phyloP scores from a whole-genome alignment of 2,329 filamentous ascomycete genomes.

The Sporothrix brunneoviolacea region DNA sequence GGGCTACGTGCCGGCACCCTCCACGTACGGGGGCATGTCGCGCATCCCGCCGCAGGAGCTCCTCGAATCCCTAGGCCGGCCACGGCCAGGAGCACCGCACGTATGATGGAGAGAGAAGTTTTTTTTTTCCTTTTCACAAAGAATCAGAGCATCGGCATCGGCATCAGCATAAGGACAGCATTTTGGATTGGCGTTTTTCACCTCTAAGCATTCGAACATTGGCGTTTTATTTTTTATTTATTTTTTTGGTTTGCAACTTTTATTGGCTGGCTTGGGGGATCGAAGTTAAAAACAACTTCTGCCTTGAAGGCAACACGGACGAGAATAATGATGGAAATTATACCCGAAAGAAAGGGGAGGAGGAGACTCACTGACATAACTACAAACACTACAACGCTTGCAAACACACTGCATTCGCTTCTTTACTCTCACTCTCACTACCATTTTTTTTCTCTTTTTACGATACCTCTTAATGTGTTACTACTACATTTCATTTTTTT shows the following conservation, averaged over 20 bases:
- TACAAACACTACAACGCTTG: neutral
- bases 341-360: neutral
- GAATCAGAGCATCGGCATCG: neutral
- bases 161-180: neutral
- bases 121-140: neutral
- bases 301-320: neutral
- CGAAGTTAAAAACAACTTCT: too few species aligned
- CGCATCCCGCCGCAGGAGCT: conserved; percentile 56
- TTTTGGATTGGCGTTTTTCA: conserved; percentile 1
- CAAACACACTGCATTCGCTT: neutral
- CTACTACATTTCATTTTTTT: neutral
- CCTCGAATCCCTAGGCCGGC: conserved; percentile 46
- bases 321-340: neutral
- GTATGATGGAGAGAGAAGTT: conserved; percentile 33
- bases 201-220: too few species aligned
- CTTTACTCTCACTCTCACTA: neutral
- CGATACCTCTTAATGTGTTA: conserved; percentile 10
- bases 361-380: too few species aligned
- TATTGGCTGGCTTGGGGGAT: too few species aligned
- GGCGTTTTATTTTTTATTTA: neutral
- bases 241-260: neutral
- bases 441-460: neutral
- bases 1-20: conserved; percentile 71
- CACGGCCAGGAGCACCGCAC: conserved; percentile 42
- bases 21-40: conserved; percentile 53